Conservation (phyloP, 352 stramenopile species). For the Phytophthora cajani region DNA sequence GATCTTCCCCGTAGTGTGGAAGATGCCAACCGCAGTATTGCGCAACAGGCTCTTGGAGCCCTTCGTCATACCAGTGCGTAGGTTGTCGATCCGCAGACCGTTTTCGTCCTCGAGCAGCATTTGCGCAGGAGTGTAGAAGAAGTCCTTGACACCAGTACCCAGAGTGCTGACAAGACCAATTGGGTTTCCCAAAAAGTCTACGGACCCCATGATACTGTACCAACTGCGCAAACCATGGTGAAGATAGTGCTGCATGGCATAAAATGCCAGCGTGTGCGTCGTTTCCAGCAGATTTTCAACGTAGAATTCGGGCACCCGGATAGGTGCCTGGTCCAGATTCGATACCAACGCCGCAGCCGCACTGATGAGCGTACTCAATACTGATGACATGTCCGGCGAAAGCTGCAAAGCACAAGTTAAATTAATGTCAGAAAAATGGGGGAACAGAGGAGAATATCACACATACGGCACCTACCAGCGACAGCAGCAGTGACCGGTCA, state of each 20-base stretch:
- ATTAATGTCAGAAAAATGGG: slow-evolving; percentile 3
- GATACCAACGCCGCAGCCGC: slow-evolving; percentile 82
- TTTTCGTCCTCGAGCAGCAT: slow-evolving; percentile 93
- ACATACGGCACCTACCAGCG: slow-evolving; percentile 49
- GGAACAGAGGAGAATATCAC: not conserved
- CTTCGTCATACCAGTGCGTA: slow-evolving; percentile 89
- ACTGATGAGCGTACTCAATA: slow-evolving; percentile 83
- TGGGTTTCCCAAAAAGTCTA: slow-evolving; percentile 92
- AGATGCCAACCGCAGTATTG: slow-evolving; percentile 89
- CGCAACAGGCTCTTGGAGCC: slow-evolving; percentile 87
- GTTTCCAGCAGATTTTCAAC: slow-evolving; percentile 90
- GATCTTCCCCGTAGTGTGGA: slow-evolving; percentile 92
- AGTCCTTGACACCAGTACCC: slow-evolving; percentile 92
- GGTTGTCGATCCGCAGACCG: slow-evolving; percentile 82
- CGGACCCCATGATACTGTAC: slow-evolving; percentile 90
- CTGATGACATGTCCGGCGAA: slow-evolving; percentile 82
- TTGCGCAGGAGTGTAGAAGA: slow-evolving; percentile 95
- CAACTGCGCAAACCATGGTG: slow-evolving; percentile 84
- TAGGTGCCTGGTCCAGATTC: slow-evolving; percentile 86
- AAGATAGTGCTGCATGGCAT: slow-evolving; percentile 89
- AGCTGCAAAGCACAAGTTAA: slow-evolving; percentile 43
- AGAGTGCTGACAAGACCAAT: slow-evolving; percentile 91
- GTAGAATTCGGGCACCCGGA: slow-evolving; percentile 91
- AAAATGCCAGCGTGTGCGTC: slow-evolving; percentile 84
- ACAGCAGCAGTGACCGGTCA: slow-evolving; percentile 83